phyloP scores from a whole-genome alignment of 345 rosid genomes.

The Syzygium aromaticum region DNA sequence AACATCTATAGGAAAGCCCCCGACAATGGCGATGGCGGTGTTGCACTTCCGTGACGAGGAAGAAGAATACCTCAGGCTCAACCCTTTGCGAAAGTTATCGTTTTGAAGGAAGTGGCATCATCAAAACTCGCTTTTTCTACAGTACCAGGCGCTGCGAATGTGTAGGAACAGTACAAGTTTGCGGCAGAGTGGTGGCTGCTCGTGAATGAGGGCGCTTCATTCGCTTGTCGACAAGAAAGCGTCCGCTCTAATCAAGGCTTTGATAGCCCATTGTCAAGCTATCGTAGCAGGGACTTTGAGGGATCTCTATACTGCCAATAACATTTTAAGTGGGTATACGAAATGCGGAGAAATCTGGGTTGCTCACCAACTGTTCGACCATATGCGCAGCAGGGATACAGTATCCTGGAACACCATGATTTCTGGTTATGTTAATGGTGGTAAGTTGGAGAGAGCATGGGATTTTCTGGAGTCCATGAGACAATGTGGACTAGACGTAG shows the following conservation, averaged over 20 bases:
- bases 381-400: conserved; percentile 41
- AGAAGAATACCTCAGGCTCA: not conserved
- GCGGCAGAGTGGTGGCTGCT: not conserved
- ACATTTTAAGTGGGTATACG: conserved; percentile 22
- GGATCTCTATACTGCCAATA: conserved; percentile 43
- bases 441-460: conserved; percentile 31
- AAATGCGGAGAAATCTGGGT: conserved; percentile 12
- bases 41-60: not conserved
- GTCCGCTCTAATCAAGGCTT: conserved; percentile 23
- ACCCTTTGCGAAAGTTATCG: not conserved
- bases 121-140: not conserved
- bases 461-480: conserved; percentile 31
- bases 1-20: not conserved
- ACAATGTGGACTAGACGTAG: conserved; percentile 20
- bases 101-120: not conserved
- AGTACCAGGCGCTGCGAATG: not conserved
- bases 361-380: conserved; percentile 53
- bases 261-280: conserved; percentile 29
- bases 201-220: conserved; percentile 30
- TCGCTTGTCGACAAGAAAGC: conserved; percentile 8
- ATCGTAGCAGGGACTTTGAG: conserved; percentile 33
- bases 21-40: not conserved
- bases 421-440: conserved; percentile 44
- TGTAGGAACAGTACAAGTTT: not conserved
- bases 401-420: conserved; percentile 77